phyloP scores from a whole-genome alignment of 768 basidiomycete species.

The Psilocybe cubensis region DNA sequence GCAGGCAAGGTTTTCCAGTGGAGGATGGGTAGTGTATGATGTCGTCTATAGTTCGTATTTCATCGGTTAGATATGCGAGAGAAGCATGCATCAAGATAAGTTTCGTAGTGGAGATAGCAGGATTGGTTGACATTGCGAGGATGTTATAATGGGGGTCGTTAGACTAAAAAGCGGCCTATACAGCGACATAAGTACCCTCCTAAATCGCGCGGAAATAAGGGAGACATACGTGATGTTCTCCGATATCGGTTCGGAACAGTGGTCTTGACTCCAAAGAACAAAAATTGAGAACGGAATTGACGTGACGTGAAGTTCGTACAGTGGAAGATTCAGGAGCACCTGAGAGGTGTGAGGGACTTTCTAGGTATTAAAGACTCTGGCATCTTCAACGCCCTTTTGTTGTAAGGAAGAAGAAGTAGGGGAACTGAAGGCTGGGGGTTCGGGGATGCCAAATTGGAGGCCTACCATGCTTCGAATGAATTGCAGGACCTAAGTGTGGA shows the following conservation, averaged over 20 bases:
- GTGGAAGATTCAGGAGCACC: constrained; percentile 24
- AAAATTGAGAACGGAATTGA: constrained; percentile 22
- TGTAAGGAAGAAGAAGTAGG: constrained; percentile 25
- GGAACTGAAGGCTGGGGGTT: constrained; percentile 26
- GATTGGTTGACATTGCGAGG: constrained; percentile 21
- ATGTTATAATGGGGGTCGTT: not conserved
- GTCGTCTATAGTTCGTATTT: constrained; percentile 46
- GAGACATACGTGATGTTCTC: constrained; percentile 18
- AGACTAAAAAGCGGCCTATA: not conserved
- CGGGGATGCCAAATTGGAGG: constrained; percentile 21
- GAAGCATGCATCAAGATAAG: constrained; percentile 54
- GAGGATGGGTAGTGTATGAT: constrained; percentile 30
- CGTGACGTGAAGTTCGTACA: constrained; percentile 42
- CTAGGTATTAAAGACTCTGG: constrained; percentile 15
- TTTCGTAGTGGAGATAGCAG: constrained; percentile 38
- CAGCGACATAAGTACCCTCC: constrained; percentile 16
- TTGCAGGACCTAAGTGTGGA: constrained; percentile 15
- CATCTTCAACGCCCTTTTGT: constrained; percentile 21
- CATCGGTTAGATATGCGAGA: constrained; percentile 51
- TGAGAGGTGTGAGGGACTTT: constrained; percentile 16
- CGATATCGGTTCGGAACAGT: constrained; percentile 15
- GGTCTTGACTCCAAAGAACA: constrained; percentile 3
- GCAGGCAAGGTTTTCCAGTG: constrained; percentile 32
- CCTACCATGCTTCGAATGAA: constrained; percentile 20
- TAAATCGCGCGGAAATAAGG: constrained; percentile 21